Base-by-base conservation (phyloP, 129 eudicot species). In the Helichrysum umbraculigerum region DNA sequence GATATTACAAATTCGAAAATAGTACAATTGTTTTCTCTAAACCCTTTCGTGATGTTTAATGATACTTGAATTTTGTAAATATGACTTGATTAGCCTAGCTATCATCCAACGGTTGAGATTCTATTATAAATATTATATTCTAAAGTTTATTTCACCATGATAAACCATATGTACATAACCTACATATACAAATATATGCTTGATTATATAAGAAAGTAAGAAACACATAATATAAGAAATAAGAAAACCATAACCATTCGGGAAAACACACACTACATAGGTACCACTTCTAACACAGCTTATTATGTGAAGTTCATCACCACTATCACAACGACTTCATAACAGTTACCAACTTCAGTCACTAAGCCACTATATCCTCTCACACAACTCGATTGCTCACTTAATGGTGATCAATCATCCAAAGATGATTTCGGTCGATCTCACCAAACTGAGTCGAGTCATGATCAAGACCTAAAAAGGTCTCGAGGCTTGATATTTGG, bases 401-500 rank as follows among this genome's bases (percentile, higher is more conserved):
- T 78, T 39, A 2, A 5, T 61, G 17, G 50, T 84, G 89, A 17
- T 82, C 91, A 91, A 92, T 70, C 79, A 80, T 73, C 96, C 97
- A 92, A 42, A 79, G 82, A 52, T 58, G 79, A 75, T 72, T 74
- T 50, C 80, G 59, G 32, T 50, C 59, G 57, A 75, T 7, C 56
- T 73, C 72, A 16, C 74, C 82, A 33, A 79, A 76, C 76, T 74
- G 83, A 86, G 72, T 35, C 65, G 58, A 35, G 71, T 83, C 87
- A 0, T 69, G 83, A 56, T 91, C 94, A 25, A 91, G 70, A 0
- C 85, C 94, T 74, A 91, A 67, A 66, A 91, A 87, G 10, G 84
- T 74, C 67, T 89, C 92, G 76, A 88, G 81, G 72, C 72, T 84
- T 9, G 90, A 91, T 12, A 91, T 81, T 58, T 88, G 89, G 19